phyloP scores from a whole-genome alignment of 1,139 yeast species.

The Casaregolazyma lundiana region DNA sequence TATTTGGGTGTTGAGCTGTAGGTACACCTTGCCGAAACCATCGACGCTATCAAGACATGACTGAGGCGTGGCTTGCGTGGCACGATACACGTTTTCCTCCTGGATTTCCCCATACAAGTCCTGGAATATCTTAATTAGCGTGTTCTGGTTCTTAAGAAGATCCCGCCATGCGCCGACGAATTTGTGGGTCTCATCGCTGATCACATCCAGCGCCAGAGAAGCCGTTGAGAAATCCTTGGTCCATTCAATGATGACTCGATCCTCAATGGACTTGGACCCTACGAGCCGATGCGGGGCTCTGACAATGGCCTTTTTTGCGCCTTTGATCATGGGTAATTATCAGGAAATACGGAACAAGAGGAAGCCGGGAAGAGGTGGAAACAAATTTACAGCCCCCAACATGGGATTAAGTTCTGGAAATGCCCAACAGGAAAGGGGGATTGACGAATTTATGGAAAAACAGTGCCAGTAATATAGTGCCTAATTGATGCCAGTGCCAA shows the following conservation, averaged over 20 bases:
- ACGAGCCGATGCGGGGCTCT: slow-evolving; percentile 36
- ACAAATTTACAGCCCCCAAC: too few relatives aligned
- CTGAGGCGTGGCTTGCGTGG: slow-evolving; percentile 39
- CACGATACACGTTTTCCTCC: slow-evolving; percentile 32
- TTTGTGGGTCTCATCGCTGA: slow-evolving; percentile 36
- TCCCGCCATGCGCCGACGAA: slow-evolving; percentile 40
- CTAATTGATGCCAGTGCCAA: too few relatives aligned
- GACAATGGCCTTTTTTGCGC: slow-evolving; percentile 36
- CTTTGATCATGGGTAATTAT: slow-evolving; percentile 27
- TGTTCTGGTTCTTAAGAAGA: slow-evolving; percentile 36
- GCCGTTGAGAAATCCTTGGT: slow-evolving; percentile 45
- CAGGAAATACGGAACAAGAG: neutral
- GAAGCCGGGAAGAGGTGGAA: neutral
- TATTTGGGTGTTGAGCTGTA: slow-evolving; percentile 17
- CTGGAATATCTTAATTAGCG: slow-evolving; percentile 34
- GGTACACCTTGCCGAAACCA: slow-evolving; percentile 4
- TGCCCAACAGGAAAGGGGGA: too few relatives aligned
- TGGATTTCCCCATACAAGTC: slow-evolving; percentile 39
- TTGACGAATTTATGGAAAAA: too few relatives aligned
- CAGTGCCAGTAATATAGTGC: too few relatives aligned
- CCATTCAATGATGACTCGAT: slow-evolving; percentile 46
- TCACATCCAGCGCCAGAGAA: slow-evolving; percentile 42
- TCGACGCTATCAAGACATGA: slow-evolving; percentile 29
- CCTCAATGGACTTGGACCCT: slow-evolving; percentile 40
- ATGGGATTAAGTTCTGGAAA: too few relatives aligned